A percentile compares a stretch with the other conserved stretches of the same genome.
These are phyloP conservation scores for Achaetomium macrosporum DNA, from an alignment of 2,329 filamentous ascomycete genomes.

Conservation along the genomic window DNA sequence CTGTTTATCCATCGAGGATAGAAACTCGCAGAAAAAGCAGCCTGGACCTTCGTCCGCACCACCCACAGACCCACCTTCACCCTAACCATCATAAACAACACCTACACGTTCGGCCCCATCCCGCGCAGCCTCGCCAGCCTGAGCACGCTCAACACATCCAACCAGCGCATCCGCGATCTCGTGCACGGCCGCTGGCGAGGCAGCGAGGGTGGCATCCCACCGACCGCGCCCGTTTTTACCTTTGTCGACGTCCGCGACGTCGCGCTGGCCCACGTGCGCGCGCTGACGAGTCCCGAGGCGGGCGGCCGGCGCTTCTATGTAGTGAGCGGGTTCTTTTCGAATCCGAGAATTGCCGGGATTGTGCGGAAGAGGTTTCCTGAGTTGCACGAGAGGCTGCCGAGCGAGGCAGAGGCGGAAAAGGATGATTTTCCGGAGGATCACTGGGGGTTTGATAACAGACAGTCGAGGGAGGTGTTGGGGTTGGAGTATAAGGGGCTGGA, in stretches of 20 bases:
- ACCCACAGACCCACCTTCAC: constrained; percentile 53
- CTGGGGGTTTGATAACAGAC: constrained; percentile 51
- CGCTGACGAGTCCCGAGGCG: constrained; percentile 50
- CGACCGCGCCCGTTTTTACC: constrained; percentile 50
- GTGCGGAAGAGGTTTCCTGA: constrained; percentile 51
- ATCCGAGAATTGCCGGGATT: constrained; percentile 51
- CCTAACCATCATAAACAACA: constrained; percentile 56
- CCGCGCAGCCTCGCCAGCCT: constrained; percentile 58
- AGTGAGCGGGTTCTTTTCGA: constrained; percentile 54
- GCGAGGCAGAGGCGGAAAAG: constrained; percentile 30
- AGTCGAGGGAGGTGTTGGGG: constrained; percentile 51
- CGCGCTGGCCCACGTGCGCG: constrained; percentile 57
- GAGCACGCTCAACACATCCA: constrained; percentile 66
- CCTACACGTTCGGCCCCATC: constrained; percentile 58
- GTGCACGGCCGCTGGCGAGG: constrained; percentile 59
- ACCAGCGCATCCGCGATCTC: constrained; percentile 58
- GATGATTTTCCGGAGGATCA: constrained; percentile 42
- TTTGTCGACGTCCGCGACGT: constrained; percentile 59
- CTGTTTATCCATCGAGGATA: not conserved
- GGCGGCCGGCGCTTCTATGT: constrained; percentile 59
- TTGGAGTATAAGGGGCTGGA: constrained; percentile 54
- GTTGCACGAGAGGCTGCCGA: constrained; percentile 43
- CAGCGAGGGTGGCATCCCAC: constrained; percentile 49
- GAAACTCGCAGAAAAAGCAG: constrained; percentile 59
- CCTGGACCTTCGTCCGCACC: constrained; percentile 54